Evolutionary conservation across 805 yeast species (phyloP).

Genomic region (Saccharomycopsis microspora): DNA sequence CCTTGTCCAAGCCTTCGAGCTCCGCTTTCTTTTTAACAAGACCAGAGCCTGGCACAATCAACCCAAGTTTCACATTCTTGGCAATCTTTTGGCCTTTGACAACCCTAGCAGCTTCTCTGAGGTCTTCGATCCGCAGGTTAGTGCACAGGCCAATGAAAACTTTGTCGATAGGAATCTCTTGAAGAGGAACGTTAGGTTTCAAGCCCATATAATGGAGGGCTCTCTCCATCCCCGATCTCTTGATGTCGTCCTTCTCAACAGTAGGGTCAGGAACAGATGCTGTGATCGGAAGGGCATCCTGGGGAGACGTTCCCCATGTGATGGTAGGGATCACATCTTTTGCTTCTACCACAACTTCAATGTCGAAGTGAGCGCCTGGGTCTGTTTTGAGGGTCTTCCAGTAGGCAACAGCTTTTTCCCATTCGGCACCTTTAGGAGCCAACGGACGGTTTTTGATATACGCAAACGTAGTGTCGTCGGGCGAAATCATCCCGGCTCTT

Average conservation of each 20-base stretch:
- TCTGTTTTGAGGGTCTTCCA: constrained; percentile 87
- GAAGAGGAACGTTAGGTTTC: constrained; percentile 66
- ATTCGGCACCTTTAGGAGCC: constrained; percentile 87
- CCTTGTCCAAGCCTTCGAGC: constrained; percentile 84
- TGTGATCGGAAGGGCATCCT: constrained; percentile 93
- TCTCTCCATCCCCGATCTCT: constrained; percentile 77
- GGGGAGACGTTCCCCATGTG: constrained; percentile 99
- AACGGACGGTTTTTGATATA: constrained; percentile 90
- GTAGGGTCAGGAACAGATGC: constrained; percentile 86
- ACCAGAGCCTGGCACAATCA: constrained; percentile 98
- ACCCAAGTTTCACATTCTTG: constrained; percentile 62
- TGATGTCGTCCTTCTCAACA: constrained; percentile 47
- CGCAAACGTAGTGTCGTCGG: constrained; percentile 80
- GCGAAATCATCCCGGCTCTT: constrained; percentile 98
- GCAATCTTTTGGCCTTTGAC: constrained; percentile 88
- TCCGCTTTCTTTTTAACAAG: constrained; percentile 90
- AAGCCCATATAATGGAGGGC: constrained; percentile 91
- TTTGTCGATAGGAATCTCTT: constrained; percentile 73
- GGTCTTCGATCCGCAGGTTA: constrained; percentile 93
- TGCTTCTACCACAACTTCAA: constrained; percentile 71
- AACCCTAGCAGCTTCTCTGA: constrained; percentile 89
- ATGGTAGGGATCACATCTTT: constrained; percentile 87
- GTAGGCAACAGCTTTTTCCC: constrained; percentile 88
- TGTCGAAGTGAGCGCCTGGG: constrained; percentile 81
- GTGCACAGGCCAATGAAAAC: constrained; percentile 98